Evolutionary conservation across 2,329 filamentous ascomycete species (phyloP).

Genomic region (Cryoendolithus antarcticus): DNA sequence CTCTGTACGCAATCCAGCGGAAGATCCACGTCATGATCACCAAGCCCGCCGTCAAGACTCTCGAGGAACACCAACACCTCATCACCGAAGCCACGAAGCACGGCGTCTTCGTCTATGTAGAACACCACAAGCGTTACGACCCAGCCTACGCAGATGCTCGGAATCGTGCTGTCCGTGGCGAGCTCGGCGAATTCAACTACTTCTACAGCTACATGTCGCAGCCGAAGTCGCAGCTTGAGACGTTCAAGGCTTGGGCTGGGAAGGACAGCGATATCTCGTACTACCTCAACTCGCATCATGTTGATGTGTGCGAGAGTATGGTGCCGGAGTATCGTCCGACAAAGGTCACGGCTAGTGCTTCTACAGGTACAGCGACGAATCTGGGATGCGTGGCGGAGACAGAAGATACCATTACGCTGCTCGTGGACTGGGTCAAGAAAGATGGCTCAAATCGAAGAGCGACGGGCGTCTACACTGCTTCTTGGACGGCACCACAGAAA

Average conservation of each 20-base stretch:
- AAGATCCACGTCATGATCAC: conserved; percentile 86
- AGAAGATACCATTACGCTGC: conserved; percentile 84
- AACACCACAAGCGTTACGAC: conserved; percentile 95
- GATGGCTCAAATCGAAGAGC: conserved; percentile 57
- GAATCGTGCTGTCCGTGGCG: conserved; percentile 52
- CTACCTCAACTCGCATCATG: conserved; percentile 90
- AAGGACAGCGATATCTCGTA: conserved; percentile 88
- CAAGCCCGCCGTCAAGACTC: conserved; percentile 80
- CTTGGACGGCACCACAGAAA: conserved; percentile 85
- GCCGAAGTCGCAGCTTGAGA: conserved; percentile 81
- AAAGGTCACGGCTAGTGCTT: conserved; percentile 65
- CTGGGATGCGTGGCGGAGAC: conserved; percentile 70
- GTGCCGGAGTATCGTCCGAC: conserved; percentile 68
- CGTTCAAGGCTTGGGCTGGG: conserved; percentile 89
- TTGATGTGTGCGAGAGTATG: conserved; percentile 90
- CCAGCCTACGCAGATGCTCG: conserved; percentile 83
- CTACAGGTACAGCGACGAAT: conserved; percentile 63
- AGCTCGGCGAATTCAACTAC: conserved; percentile 89
- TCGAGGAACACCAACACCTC: conserved; percentile 67
- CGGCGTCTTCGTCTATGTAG: conserved; percentile 80
- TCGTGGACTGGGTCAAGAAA: conserved; percentile 77
- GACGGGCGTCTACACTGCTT: conserved; percentile 84
- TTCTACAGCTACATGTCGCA: conserved; percentile 97
- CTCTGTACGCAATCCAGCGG: conserved; percentile 79
- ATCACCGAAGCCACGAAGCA: conserved; percentile 59